These are phyloP conservation scores for Picea abies DNA, from an alignment of 83 land plant genomes.

Conservation along the genomic window DNA sequence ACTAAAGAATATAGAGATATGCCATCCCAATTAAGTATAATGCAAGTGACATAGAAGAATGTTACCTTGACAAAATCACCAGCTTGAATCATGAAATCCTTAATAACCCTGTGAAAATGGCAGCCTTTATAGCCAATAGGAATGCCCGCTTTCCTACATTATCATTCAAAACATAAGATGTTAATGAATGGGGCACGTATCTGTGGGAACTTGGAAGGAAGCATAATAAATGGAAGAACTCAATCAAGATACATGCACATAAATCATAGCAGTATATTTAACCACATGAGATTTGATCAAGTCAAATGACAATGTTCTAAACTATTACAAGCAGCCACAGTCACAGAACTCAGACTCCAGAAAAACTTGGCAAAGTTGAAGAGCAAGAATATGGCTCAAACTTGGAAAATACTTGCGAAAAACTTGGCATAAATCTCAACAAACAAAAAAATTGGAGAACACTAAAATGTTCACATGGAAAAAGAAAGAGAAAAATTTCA, in stretches of 20 bases:
- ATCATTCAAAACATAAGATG: neutral
- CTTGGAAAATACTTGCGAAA: no score
- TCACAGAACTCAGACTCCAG: no score
- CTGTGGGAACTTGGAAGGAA: neutral
- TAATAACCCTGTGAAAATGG: slow-evolving; percentile 93
- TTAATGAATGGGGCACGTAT: slow-evolving; percentile 1
- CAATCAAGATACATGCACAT: neutral
- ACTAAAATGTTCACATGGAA: no score
- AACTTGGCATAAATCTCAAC: no score
- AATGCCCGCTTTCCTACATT: slow-evolving; percentile 74
- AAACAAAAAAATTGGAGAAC: no score
- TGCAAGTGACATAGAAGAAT: neutral
- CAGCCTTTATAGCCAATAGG: slow-evolving; percentile 91
- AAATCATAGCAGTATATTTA: neutral
- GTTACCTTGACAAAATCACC: slow-evolving; percentile 93
- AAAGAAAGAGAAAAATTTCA: no score
- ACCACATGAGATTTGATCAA: neutral
- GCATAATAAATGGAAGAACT: neutral
- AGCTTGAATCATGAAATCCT: slow-evolving; percentile 97
- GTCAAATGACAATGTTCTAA: neutral
- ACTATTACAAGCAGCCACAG: neutral
- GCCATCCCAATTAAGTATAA: slow-evolving; percentile 4
- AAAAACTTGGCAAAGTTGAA: no score
- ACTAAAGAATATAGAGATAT: neutral
- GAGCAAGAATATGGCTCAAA: neutral